phyloP scores from a whole-genome alignment of 179 eudicot species.

The Drosera spatulata region DNA sequence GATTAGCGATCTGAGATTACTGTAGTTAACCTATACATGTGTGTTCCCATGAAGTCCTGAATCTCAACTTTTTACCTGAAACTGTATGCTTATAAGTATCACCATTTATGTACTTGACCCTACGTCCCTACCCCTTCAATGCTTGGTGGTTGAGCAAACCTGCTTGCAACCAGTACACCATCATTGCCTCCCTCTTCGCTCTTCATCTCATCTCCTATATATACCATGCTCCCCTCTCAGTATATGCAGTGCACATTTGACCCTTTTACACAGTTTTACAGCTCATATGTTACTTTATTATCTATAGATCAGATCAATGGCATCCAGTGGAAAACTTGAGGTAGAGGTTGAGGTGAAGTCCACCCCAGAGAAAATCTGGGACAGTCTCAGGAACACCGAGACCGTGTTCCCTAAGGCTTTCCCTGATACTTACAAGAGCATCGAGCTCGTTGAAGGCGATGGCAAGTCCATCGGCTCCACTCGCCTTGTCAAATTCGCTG shows the following conservation, averaged over 20 bases:
- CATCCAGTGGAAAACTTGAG: conserved; percentile 40
- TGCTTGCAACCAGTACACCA: conserved; percentile 1
- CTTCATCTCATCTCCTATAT: neutral
- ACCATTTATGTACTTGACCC: too few species aligned
- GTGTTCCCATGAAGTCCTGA: too few species aligned
- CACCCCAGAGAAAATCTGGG: conserved; percentile 50
- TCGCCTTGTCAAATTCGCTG: conserved; percentile 41
- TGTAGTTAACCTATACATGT: too few species aligned
- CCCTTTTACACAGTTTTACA: neutral
- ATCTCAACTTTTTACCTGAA: too few species aligned
- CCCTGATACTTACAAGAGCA: conserved; percentile 62
- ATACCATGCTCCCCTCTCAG: neutral
- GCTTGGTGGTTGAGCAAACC: neutral
- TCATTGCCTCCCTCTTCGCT: neutral
- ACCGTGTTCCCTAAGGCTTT: conserved; percentile 55
- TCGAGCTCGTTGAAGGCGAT: conserved; percentile 75
- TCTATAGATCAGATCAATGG: conserved; percentile 10
- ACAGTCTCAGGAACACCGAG: conserved; percentile 34
- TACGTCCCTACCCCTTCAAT: neutral
- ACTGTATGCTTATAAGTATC: too few species aligned
- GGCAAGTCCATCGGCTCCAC: conserved; percentile 66
- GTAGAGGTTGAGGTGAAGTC: conserved; percentile 58
- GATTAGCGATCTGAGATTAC: too few species aligned
- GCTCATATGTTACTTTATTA: neutral
- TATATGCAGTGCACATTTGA: neutral